Evolutionary conservation across 108 stramenopile genomes (phyloP), one percentile per base, ranked within the genome.

Genomic region (Fragilaria crotonensis): DNA sequence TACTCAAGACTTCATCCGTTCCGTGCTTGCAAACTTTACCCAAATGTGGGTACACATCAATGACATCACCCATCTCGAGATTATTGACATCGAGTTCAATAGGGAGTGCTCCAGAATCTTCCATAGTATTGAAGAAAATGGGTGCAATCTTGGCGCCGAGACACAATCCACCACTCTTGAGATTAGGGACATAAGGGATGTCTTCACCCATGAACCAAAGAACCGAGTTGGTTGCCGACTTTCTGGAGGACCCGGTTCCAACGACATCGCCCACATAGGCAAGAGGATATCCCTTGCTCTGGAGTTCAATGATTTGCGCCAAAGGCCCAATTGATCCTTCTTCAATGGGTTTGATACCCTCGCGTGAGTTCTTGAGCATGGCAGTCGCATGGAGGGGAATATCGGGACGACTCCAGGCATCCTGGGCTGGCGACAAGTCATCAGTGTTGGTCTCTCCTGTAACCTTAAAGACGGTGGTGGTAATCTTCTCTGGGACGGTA

Each of bases 391-490:
- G 96, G 25, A 97, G 85, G 22, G 96, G 96, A 63, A 97, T 87
- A 62, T 97, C 96, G 5, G 96, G 96, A 60, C 96, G 87, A 51
- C 66, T 70, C 96, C 96, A 97, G 31, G 96, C 96, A 73, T 97
- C 96, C 65, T 92, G 96, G 18, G 96, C 96, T 17, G 96, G 96
- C 45, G 65, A 69, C 31, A 97, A 68, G 68, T 97, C 96, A 66
- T 97, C 96, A 7, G 96, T 97, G 75, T 97, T 97, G 27, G 96
- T 97, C 69, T 97, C 96, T 5, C 96, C 96, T n/a, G 93, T 84
- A 21, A 97, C 96, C 85, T 94, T 94, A 80, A 97, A 97, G 45
- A 97, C 92, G 30, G 96, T 97, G 52, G 89, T 83, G 56, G 93
- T 95, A 63, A 94, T 83, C 54, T 89, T 84, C 32, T 87, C 73